Percentiles rank a stretch among this genome's conserved stretches.
Evolutionary conservation across 1,284 basidiomycete genomes (phyloP).

Genomic region (Meira nashicola): DNA sequence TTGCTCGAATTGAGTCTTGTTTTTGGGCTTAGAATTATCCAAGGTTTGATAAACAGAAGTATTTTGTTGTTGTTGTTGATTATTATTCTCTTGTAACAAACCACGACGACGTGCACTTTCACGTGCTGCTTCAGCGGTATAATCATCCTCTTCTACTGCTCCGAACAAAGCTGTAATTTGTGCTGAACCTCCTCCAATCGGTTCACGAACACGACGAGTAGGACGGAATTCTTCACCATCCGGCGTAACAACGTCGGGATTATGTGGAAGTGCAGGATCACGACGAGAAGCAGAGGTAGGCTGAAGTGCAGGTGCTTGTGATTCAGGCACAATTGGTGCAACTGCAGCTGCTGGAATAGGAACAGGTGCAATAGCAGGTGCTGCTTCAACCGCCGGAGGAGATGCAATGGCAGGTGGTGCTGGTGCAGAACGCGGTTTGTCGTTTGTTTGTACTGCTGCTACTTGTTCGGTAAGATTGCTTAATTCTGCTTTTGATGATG

Average conservation of each 20-base stretch:
- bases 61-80: conserved; percentile 1
- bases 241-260: conserved; percentile 5
- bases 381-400: neutral
- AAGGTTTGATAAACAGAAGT: too few relatives aligned
- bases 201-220: conserved; percentile 41
- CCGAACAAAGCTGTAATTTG: conserved; percentile 39
- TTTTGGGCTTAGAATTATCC: too few relatives aligned
- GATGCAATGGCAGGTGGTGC: conserved; percentile 11
- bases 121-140: conserved; percentile 12
- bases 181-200: conserved; percentile 30
- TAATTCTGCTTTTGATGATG: conserved; percentile 15
- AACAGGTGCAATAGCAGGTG: conserved; percentile 7
- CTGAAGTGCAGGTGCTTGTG: neutral
- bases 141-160: conserved; percentile 16
- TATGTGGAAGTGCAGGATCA: conserved; percentile 6
- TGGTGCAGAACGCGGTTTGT: neutral
- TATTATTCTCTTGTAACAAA: neutral
- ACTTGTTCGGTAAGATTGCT: neutral
- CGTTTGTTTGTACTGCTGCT: conserved; percentile 7
- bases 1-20: conserved; percentile 8
- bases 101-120: conserved; percentile 10
- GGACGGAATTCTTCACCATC: conserved; percentile 37
- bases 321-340: conserved; percentile 3
- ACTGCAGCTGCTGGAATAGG: conserved; percentile 10
- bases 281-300: neutral